These are phyloP conservation scores for Phytophthora palmivora DNA, from an alignment of 352 stramenopile species.

Conservation along the genomic window DNA sequence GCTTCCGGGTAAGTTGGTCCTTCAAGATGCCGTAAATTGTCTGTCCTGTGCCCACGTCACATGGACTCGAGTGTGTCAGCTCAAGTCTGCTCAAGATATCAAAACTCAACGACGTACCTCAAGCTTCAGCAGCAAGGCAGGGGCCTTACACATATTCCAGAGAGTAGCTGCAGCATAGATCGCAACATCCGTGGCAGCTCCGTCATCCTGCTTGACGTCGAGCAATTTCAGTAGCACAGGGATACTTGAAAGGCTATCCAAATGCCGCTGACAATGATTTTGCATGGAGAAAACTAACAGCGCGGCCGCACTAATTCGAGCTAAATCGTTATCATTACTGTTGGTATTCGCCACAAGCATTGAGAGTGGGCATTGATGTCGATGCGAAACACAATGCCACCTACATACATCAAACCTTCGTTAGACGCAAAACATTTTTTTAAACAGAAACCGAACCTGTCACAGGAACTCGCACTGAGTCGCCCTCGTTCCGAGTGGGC, in stretches of 20 bases:
- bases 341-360: conserved; percentile 50
- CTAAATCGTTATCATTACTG: conserved; percentile 38
- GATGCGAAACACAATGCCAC: conserved; percentile 74
- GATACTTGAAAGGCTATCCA: conserved; percentile 58
- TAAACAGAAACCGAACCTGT: conserved; percentile 36
- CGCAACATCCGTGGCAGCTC: conserved; percentile 41
- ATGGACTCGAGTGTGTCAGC: conserved; percentile 6
- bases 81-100: background rate
- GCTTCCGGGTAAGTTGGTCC: conserved; percentile 54
- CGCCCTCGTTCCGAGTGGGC: conserved; percentile 57
- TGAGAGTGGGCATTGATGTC: conserved; percentile 72
- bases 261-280: conserved; percentile 74
- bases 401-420: conserved; percentile 25
- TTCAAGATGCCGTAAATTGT: conserved; percentile 73
- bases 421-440: background rate
- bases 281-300: conserved; percentile 74
- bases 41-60: conserved; percentile 25
- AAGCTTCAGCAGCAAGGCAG: conserved; percentile 67
- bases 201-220: conserved; percentile 32
- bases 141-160: conserved; percentile 79
- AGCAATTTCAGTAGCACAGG: conserved; percentile 57
- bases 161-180: conserved; percentile 59
- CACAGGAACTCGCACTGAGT: conserved; percentile 70
- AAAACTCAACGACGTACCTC: conserved; percentile 42
- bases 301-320: conserved; percentile 55